phyloP scores from a whole-genome alignment of 2,329 filamentous ascomycete species.

The Diaporthe capsici region DNA sequence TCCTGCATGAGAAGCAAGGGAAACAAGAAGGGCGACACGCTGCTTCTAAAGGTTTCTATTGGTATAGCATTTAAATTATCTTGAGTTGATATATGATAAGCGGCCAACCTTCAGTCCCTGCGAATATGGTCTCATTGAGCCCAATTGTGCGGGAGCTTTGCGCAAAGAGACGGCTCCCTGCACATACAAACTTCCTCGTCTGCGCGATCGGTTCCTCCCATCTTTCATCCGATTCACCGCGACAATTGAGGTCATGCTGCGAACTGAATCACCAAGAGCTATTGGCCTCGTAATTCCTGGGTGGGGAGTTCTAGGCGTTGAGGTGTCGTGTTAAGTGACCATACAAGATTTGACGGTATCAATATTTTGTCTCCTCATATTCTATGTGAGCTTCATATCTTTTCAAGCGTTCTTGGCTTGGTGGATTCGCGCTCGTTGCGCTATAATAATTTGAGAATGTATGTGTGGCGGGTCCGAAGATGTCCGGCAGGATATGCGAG shows the following conservation, averaged over 20 bases:
- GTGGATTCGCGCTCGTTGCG: not conserved
- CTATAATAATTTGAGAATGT: not conserved
- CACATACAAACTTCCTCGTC: not conserved
- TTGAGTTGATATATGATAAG: not conserved
- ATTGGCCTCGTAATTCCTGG: not conserved
- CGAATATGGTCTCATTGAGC: not conserved
- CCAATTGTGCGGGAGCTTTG: not conserved
- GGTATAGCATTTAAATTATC: not conserved
- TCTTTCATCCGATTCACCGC: not conserved
- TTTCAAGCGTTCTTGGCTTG: not conserved
- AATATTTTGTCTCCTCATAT: not conserved
- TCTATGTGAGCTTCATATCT: not conserved
- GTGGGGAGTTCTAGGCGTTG: not conserved
- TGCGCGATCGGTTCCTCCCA: not conserved
- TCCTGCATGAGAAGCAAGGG: not conserved
- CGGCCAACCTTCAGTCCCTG: not conserved
- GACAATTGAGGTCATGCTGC: not conserved
- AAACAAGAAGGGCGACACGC: not conserved
- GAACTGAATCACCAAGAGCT: not conserved
- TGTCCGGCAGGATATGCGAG: not conserved
- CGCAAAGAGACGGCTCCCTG: not conserved
- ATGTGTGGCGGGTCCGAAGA: not conserved
- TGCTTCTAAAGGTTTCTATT: not conserved
- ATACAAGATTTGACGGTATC: too few species aligned
- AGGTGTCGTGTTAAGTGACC: not conserved